phyloP scores from a whole-genome alignment of 345 rosid species.

The Eucalyptus guilfoylei region DNA sequence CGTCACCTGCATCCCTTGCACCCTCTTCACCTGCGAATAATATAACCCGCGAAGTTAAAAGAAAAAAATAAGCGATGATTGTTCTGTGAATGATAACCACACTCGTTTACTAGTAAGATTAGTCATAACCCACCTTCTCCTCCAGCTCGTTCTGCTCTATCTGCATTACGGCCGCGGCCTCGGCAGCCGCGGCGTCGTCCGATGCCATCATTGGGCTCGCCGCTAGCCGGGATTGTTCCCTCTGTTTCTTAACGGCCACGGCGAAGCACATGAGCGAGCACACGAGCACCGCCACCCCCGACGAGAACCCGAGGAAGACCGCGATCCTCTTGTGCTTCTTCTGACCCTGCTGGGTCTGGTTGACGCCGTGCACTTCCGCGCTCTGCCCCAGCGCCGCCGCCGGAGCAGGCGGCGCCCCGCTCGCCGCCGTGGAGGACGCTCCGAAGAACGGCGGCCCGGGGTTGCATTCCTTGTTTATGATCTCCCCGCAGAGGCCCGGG shows the following conservation, averaged over 20 bases:
- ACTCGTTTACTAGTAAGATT: not conserved
- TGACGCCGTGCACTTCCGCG: conserved; percentile 33
- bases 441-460: conserved; percentile 57
- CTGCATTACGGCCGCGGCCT: conserved; percentile 41
- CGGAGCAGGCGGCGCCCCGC: conserved; percentile 29
- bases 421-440: conserved; percentile 6
- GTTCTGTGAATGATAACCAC: not conserved
- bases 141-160: conserved; percentile 68
- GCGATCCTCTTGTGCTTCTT: conserved; percentile 22
- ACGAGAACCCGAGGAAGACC: conserved; percentile 41
- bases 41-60: not conserved
- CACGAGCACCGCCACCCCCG: conserved; percentile 31
- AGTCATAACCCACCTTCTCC: conserved; percentile 53
- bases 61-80: not conserved
- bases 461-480: conserved; percentile 63
- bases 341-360: conserved; percentile 8
- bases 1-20: conserved; percentile 38
- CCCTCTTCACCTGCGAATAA: conserved; percentile 23
- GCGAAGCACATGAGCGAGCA: conserved; percentile 41
- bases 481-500: conserved; percentile 86
- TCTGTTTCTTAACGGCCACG: conserved; percentile 38
- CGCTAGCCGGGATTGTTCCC: conserved; percentile 1
- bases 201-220: conserved; percentile 8
- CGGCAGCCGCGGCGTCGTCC: conserved; percentile 22
- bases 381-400: conserved; percentile 25